Conservation (phyloP, 768 basidiomycete genomes). For the Suillus tomentosus region DNA sequence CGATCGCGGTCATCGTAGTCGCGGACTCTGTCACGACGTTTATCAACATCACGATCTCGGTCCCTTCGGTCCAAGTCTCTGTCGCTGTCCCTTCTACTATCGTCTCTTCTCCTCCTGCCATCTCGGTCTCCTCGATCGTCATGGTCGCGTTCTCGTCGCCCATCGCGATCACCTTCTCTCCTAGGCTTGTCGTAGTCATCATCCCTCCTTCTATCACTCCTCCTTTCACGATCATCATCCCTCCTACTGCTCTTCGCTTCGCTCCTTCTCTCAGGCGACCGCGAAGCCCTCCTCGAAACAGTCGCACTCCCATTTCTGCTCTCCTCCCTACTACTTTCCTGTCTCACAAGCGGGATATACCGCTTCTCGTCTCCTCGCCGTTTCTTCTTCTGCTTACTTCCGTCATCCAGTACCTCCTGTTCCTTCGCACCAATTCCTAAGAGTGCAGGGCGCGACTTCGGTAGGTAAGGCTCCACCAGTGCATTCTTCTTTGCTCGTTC, state of each 20-base stretch:
- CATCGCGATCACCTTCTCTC: constrained; percentile 25
- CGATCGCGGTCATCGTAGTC: constrained; percentile 25
- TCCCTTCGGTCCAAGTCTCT: constrained; percentile 33
- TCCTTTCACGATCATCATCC: constrained; percentile 20
- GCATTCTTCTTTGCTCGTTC: constrained; percentile 57
- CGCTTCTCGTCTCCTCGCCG: constrained; percentile 58
- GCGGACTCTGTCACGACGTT: constrained; percentile 35
- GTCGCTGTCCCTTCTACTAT: constrained; percentile 29
- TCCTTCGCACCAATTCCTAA: constrained; percentile 96
- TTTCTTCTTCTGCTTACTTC: constrained; percentile 52
- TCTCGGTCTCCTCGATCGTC: constrained; percentile 25
- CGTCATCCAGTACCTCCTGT: constrained; percentile 69
- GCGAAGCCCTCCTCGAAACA: constrained; percentile 51
- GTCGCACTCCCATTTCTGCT: constrained; percentile 42
- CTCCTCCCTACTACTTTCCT: constrained; percentile 48
- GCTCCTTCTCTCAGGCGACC: constrained; percentile 44
- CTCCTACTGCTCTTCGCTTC: constrained; percentile 13
- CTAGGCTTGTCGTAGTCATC: constrained; percentile 13
- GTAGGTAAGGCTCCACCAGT: constrained; percentile 77
- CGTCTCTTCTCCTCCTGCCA: constrained; percentile 30
- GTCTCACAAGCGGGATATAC: constrained; percentile 83
- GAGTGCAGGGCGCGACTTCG: constrained; percentile 78
- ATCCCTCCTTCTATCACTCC: constrained; percentile 17
- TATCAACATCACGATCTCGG: constrained; percentile 23
- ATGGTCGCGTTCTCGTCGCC: constrained; percentile 35